A percentile compares a stretch with the other conserved stretches of the same genome.
These are phyloP conservation scores for Adansonia digitata DNA, from an alignment of 345 rosid species.

Conservation along the genomic window DNA sequence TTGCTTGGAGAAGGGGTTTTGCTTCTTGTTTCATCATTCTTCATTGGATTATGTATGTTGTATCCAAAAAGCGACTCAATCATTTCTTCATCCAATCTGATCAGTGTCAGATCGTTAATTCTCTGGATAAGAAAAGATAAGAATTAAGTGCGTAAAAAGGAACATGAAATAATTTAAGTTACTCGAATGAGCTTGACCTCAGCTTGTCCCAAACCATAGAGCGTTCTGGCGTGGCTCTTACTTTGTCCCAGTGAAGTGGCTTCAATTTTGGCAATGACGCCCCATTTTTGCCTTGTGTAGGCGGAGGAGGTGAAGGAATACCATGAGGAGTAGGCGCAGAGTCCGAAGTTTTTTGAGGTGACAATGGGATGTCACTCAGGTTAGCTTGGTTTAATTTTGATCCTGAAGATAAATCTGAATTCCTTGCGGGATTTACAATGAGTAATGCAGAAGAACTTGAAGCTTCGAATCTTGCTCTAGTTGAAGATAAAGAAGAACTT, in stretches of 20 bases:
- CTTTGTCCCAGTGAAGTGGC: slow-evolving; percentile 99
- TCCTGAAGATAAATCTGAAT: slow-evolving; percentile 24
- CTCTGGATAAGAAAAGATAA: not conserved
- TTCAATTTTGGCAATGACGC: slow-evolving; percentile 74
- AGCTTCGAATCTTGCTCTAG: slow-evolving; percentile 20
- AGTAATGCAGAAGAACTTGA: slow-evolving; percentile 24
- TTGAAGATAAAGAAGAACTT: slow-evolving; percentile 12
- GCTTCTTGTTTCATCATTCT: slow-evolving; percentile 69
- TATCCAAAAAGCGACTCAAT: slow-evolving; percentile 93
- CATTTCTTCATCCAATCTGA: slow-evolving; percentile 97
- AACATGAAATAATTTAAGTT: slow-evolving; percentile 31
- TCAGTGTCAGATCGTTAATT: not conserved
- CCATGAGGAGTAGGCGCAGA: slow-evolving; percentile 15
- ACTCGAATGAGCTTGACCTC: slow-evolving; percentile 94
- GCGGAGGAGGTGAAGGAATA: slow-evolving; percentile 56
- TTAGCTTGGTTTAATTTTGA: slow-evolving; percentile 21
- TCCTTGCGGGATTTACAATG: slow-evolving; percentile 25
- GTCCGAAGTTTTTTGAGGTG: slow-evolving; percentile 28
- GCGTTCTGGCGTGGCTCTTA: slow-evolving; percentile 83
- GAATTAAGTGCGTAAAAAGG: not conserved
- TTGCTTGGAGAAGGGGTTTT: slow-evolving; percentile 88
- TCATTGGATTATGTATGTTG: slow-evolving; percentile 48
- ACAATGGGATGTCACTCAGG: slow-evolving; percentile 7
- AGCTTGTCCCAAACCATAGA: slow-evolving; percentile 95
- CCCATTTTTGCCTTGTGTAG: slow-evolving; percentile 63